Conservation (phyloP, 1,284 basidiomycete genomes). For the Naganishia albida region DNA sequence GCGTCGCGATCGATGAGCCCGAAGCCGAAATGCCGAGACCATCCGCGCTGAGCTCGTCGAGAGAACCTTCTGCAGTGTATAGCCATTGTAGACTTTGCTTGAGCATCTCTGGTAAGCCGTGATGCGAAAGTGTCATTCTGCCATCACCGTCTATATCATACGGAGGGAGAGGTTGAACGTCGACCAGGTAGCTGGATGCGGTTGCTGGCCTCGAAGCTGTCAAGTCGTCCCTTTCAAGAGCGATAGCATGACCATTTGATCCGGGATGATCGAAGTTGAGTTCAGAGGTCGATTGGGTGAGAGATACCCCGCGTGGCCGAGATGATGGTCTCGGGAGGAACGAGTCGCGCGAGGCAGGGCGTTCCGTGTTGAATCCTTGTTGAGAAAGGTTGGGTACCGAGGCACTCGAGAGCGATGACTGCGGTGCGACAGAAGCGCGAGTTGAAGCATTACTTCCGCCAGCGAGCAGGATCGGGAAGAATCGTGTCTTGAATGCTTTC, state of each 20-base stretch:
- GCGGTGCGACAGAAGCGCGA: not conserved
- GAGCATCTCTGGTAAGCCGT: slow-evolving; percentile 73
- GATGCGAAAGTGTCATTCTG: slow-evolving; percentile 61
- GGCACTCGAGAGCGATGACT: not conserved
- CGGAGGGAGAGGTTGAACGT: not conserved
- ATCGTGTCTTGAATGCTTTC: slow-evolving; percentile 73
- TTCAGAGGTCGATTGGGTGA: not conserved
- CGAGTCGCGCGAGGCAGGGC: slow-evolving; percentile 36
- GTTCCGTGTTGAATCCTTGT: not conserved
- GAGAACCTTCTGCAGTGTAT: slow-evolving; percentile 68
- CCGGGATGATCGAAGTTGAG: too few relatives aligned
- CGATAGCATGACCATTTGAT: not conserved
- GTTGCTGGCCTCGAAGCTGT: not conserved
- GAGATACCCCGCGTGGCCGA: slow-evolving; percentile 17
- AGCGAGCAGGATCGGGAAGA: slow-evolving; percentile 58
- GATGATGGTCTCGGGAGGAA: slow-evolving; percentile 50
- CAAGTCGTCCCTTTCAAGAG: not conserved
- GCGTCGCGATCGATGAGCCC: slow-evolving; percentile 60
- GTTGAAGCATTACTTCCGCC: slow-evolving; percentile 3
- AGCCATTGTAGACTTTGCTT: slow-evolving; percentile 84
- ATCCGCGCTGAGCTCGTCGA: not conserved
- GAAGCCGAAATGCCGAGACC: slow-evolving; percentile 1
- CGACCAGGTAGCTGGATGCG: not conserved
- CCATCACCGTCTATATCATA: slow-evolving; percentile 34
- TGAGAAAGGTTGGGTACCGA: slow-evolving; percentile 10